A percentile compares a stretch with the other conserved stretches of the same genome.
These are phyloP conservation scores for Parsonsia alboflavescens DNA, from an alignment of 257 asterid species.

Conservation along the genomic window DNA sequence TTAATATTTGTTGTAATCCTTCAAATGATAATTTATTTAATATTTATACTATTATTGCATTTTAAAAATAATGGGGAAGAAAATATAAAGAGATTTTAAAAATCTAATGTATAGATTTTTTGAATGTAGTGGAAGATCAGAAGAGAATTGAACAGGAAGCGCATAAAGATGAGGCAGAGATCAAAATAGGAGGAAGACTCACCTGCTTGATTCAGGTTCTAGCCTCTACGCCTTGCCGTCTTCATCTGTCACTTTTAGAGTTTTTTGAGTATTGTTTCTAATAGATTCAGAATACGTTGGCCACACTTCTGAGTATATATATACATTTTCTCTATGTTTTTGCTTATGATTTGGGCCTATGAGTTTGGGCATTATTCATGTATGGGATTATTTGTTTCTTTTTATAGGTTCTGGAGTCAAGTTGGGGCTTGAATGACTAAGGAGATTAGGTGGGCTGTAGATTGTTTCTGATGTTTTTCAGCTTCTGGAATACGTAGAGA, in stretches of 20 bases:
- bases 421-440: neutral
- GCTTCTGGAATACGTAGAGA: constrained; percentile 32
- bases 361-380: neutral
- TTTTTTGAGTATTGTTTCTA: neutral
- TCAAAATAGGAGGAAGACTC: constrained; percentile 1
- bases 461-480: no score
- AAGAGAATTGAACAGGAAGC: constrained; percentile 15
- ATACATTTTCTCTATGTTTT: no score
- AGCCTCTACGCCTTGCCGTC: neutral
- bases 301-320: no score
- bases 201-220: neutral
- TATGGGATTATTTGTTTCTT: neutral
- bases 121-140: constrained; percentile 13
- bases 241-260: neutral
- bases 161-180: constrained; percentile 16
- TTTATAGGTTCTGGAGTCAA: constrained; percentile 6
- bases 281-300: neutral
- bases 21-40: no score
- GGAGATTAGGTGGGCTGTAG: neutral
- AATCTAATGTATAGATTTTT: neutral
- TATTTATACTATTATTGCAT: no score
- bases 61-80: no score
- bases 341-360: neutral
- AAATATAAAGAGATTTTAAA: no score
- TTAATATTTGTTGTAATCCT: no score